These are phyloP conservation scores for Chiua virens DNA, from an alignment of 768 basidiomycete genomes.

Conservation along the genomic window DNA sequence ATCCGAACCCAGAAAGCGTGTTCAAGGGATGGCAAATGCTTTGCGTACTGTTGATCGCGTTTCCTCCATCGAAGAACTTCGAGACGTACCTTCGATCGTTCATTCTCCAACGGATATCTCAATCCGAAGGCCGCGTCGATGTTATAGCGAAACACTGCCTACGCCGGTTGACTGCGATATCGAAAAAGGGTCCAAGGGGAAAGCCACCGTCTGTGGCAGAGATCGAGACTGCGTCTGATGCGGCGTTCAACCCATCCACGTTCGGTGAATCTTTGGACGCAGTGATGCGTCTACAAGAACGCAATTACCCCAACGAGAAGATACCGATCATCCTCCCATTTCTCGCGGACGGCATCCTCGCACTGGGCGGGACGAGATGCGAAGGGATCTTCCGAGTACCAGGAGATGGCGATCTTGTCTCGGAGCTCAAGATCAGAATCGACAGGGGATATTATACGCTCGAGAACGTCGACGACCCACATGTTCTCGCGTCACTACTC, in stretches of 20 bases:
- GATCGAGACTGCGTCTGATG: constrained; percentile 93
- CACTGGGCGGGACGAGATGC: constrained; percentile 77
- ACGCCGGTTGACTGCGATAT: constrained; percentile 70
- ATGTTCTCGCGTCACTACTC: constrained; percentile 84
- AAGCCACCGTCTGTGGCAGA: constrained; percentile 80
- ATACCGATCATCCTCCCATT: constrained; percentile 94
- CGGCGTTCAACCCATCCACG: constrained; percentile 92
- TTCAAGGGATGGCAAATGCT: constrained; percentile 94
- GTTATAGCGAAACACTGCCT: constrained; percentile 91
- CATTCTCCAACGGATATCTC: constrained; percentile 64
- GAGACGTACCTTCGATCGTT: constrained; percentile 83
- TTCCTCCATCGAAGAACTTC: constrained; percentile 92
- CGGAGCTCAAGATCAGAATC: constrained; percentile 85
- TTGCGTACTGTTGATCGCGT: constrained; percentile 87
- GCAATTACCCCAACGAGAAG: constrained; percentile 80
- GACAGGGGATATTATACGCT: constrained; percentile 90
- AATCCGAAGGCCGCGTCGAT: constrained; percentile 76
- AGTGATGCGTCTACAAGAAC: constrained; percentile 80
- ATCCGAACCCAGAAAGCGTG: constrained; percentile 78
- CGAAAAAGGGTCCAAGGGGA: constrained; percentile 83
- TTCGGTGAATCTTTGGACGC: constrained; percentile 90
- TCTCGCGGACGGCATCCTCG: constrained; percentile 88
- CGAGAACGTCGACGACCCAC: constrained; percentile 87
- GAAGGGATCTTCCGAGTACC: constrained; percentile 95
- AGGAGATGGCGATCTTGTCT: constrained; percentile 86